These are phyloP conservation scores for Dalbergia oliveri DNA, from an alignment of 306 rosid genomes.

Conservation along the genomic window DNA sequence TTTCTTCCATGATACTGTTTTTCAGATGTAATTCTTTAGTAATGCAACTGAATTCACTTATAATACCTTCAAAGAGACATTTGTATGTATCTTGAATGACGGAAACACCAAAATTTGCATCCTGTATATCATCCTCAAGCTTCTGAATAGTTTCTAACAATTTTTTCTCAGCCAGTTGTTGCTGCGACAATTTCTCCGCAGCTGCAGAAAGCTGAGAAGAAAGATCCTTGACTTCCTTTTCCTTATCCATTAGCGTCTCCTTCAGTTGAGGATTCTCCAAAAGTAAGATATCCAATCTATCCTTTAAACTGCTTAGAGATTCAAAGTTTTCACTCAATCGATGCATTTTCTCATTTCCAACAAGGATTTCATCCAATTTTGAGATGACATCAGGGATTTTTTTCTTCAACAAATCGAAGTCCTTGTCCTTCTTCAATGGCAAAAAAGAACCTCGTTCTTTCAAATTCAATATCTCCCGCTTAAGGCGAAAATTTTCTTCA, in stretches of 20 bases:
- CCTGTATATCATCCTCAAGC: slow-evolving; percentile 64
- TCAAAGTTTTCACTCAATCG: slow-evolving; percentile 54
- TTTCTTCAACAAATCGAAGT: slow-evolving; percentile 73
- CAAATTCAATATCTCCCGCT: slow-evolving; percentile 60
- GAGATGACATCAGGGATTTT: slow-evolving; percentile 66
- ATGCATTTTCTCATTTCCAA: slow-evolving; percentile 60
- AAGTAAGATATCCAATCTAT: slow-evolving; percentile 66
- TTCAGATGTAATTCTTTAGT: slow-evolving; percentile 61
- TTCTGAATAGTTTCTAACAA: slow-evolving; percentile 51
- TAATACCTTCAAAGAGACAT: slow-evolving; percentile 60
- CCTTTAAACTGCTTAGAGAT: slow-evolving; percentile 64
- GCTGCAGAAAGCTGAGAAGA: slow-evolving; percentile 69
- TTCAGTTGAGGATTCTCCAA: slow-evolving; percentile 68
- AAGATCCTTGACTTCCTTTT: slow-evolving; percentile 62
- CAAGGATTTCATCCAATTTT: slow-evolving; percentile 76
- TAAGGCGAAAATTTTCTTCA: slow-evolving; percentile 69
- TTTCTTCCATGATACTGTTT: slow-evolving; percentile 56
- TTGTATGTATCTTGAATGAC: slow-evolving; percentile 65
- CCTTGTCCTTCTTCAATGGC: slow-evolving; percentile 75
- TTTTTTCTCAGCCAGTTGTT: slow-evolving; percentile 55
- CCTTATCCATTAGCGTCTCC: slow-evolving; percentile 64
- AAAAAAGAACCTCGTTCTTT: slow-evolving; percentile 61
- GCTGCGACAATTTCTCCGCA: slow-evolving; percentile 55
- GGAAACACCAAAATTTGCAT: slow-evolving; percentile 59
- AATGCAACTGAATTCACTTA: slow-evolving; percentile 53